Evolutionary conservation across 345 rosid genomes (phyloP).

Genomic region (Eucalyptus rudis): DNA sequence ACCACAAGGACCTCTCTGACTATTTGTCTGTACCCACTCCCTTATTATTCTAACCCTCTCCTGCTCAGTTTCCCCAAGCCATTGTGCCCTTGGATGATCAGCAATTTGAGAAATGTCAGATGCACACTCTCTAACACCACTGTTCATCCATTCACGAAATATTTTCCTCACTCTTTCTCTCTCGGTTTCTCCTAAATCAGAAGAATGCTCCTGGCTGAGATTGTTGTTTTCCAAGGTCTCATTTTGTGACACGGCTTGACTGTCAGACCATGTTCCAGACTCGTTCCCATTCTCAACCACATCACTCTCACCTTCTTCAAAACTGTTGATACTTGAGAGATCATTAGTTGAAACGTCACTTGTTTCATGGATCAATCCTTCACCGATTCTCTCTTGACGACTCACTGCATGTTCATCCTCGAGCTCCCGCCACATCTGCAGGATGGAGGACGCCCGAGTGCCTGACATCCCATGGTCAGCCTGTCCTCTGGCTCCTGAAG

Average conservation of each 20-base stretch:
- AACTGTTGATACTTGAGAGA: slow-evolving; percentile 15
- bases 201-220: slow-evolving; percentile 22
- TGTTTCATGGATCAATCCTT: slow-evolving; percentile 30
- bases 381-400: slow-evolving; percentile 42
- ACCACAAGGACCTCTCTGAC: slow-evolving; percentile 42
- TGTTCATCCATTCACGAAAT: slow-evolving; percentile 77
- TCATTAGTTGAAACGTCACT: slow-evolving; percentile 19
- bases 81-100: slow-evolving; percentile 43
- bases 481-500: slow-evolving; percentile 32
- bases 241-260: slow-evolving; percentile 30
- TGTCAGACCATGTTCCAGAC: slow-evolving; percentile 42
- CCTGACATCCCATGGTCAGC: slow-evolving; percentile 46
- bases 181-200: slow-evolving; percentile 63
- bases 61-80: slow-evolving; percentile 92
- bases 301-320: slow-evolving; percentile 23
- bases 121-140: slow-evolving; percentile 37
- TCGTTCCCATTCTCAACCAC: slow-evolving; percentile 43
- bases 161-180: slow-evolving; percentile 86
- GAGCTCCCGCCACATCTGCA: slow-evolving; percentile 84
- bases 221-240: slow-evolving; percentile 30
- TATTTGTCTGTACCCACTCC: slow-evolving; percentile 78
- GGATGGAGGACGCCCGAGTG: slow-evolving; percentile 63
- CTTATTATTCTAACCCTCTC: slow-evolving; percentile 85
- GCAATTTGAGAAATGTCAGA: slow-evolving; percentile 28
- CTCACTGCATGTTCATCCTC: slow-evolving; percentile 83